Conservation (phyloP, 495 filamentous ascomycete species). For the Penicillium dipodomyicola region DNA sequence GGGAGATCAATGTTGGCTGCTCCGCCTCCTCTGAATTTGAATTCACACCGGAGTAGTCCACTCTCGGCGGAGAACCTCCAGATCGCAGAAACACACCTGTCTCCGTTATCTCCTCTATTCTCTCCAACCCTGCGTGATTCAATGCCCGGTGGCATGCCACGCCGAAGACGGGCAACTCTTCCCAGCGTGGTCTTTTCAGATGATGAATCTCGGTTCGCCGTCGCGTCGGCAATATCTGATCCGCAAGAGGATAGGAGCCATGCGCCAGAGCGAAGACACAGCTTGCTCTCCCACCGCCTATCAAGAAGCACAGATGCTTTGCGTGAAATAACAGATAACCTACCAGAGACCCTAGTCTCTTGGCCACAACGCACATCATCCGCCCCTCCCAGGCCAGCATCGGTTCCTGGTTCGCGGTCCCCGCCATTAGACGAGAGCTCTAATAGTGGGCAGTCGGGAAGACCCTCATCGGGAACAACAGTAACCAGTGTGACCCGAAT, state of each 20-base stretch:
- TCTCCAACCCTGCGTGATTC: slow-evolving; percentile 27
- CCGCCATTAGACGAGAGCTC: slow-evolving; percentile 24
- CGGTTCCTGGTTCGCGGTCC: slow-evolving; percentile 30
- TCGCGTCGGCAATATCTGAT: slow-evolving; percentile 29
- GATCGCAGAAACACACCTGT: slow-evolving; percentile 24
- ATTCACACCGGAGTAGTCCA: slow-evolving; percentile 30
- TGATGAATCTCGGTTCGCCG: slow-evolving; percentile 37
- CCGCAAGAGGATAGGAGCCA: slow-evolving; percentile 26
- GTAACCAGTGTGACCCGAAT: slow-evolving; percentile 32
- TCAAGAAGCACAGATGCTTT: slow-evolving; percentile 37
- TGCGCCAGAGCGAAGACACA: slow-evolving; percentile 21
- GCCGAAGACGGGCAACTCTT: slow-evolving; percentile 42
- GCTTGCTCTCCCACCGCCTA: slow-evolving; percentile 26
- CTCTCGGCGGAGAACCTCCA: slow-evolving; percentile 25
- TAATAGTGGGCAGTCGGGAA: slow-evolving; percentile 27
- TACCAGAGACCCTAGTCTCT: slow-evolving; percentile 24
- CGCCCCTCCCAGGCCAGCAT: slow-evolving; percentile 12
- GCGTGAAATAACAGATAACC: slow-evolving; percentile 24
- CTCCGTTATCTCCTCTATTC: slow-evolving; percentile 11
- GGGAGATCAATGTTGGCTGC: slow-evolving; percentile 21
- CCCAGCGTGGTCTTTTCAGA: slow-evolving; percentile 47
- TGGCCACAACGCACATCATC: slow-evolving; percentile 31
- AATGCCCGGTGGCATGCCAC: slow-evolving; percentile 22
- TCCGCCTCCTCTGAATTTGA: slow-evolving; percentile 27
- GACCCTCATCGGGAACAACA: slow-evolving; percentile 34